phyloP scores from a whole-genome alignment of 2,329 filamentous ascomycete species.

The Tolypocladium amazonense region DNA sequence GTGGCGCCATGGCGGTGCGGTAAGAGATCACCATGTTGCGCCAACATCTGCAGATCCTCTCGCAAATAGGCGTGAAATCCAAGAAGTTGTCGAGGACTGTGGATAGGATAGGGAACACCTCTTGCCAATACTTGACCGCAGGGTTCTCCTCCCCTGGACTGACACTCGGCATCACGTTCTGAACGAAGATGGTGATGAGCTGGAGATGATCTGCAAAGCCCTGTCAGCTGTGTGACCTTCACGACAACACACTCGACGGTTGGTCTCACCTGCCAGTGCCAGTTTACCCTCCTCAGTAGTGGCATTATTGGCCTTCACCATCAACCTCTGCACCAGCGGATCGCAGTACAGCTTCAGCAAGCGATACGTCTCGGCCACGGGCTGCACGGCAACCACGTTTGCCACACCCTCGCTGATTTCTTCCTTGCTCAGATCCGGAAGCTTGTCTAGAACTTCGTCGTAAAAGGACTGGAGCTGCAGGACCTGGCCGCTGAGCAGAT shows the following conservation, averaged over 20 bases:
- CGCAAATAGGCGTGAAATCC: constrained; percentile 76
- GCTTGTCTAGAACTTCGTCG: constrained; percentile 73
- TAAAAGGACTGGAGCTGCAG: constrained; percentile 86
- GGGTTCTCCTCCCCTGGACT: constrained; percentile 67
- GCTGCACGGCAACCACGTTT: constrained; percentile 80
- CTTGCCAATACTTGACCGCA: constrained; percentile 90
- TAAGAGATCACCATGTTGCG: constrained; percentile 96
- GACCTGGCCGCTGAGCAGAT: constrained; percentile 74
- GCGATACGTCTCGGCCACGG: constrained; percentile 66
- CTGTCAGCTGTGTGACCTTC: constrained; percentile 8
- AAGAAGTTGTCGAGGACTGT: constrained; percentile 84
- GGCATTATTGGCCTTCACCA: constrained; percentile 77
- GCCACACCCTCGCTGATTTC: constrained; percentile 95
- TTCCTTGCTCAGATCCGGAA: constrained; percentile 81
- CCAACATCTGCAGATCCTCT: constrained; percentile 92
- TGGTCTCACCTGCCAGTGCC: constrained; percentile 64
- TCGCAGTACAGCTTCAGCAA: constrained; percentile 89
- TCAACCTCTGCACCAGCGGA: constrained; percentile 74
- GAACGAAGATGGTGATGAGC: constrained; percentile 82
- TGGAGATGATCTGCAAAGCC: constrained; percentile 66
- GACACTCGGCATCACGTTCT: constrained; percentile 65
- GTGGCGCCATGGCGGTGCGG: constrained; percentile 73
- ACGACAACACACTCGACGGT: neutral
- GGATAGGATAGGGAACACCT: constrained; percentile 80
- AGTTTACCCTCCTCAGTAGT: constrained; percentile 75